Conservation (phyloP, 192 early-diverging fungal genomes). For the Coemansia sp. region DNA sequence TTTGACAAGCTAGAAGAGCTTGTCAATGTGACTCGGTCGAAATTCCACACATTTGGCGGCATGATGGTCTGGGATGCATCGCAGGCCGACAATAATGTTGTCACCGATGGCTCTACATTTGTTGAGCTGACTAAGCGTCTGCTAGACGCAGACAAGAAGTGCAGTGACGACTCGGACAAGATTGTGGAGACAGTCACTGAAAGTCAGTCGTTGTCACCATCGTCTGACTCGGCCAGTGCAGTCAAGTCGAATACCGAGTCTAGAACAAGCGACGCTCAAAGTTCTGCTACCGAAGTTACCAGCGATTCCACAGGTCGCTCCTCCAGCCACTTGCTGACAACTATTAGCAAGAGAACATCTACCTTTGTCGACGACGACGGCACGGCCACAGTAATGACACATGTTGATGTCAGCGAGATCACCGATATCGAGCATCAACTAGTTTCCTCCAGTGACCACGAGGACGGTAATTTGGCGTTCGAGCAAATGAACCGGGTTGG, state of each 20-base stretch:
- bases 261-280: background rate
- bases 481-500: slow-evolving; percentile 12
- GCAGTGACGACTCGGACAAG: slow-evolving; percentile 25
- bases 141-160: slow-evolving; percentile 35
- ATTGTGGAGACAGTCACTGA: background rate
- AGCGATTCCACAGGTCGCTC: background rate
- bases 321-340: background rate
- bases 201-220: background rate
- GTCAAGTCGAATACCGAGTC: background rate
- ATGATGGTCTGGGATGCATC: slow-evolving; percentile 76
- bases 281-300: background rate
- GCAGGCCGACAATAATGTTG: slow-evolving; percentile 56
- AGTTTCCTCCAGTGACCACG: background rate
- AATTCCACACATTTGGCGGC: slow-evolving; percentile 63
- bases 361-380: slow-evolving; percentile 6
- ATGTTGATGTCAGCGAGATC: slow-evolving; percentile 20
- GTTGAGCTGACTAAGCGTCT: slow-evolving; percentile 21
- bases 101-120: slow-evolving; percentile 15
- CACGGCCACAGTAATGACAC: slow-evolving; percentile 11
- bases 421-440: slow-evolving; percentile 3
- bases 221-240: background rate
- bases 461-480: slow-evolving; percentile 3
- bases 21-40: slow-evolving; percentile 49
- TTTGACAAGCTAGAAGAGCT: slow-evolving; percentile 51
- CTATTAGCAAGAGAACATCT: slow-evolving; percentile 5